Evolutionary conservation across 2,329 filamentous ascomycete species (phyloP), one percentile per base, ranked within the genome.

Genomic region (Lasiodiplodia gonubiensis): DNA sequence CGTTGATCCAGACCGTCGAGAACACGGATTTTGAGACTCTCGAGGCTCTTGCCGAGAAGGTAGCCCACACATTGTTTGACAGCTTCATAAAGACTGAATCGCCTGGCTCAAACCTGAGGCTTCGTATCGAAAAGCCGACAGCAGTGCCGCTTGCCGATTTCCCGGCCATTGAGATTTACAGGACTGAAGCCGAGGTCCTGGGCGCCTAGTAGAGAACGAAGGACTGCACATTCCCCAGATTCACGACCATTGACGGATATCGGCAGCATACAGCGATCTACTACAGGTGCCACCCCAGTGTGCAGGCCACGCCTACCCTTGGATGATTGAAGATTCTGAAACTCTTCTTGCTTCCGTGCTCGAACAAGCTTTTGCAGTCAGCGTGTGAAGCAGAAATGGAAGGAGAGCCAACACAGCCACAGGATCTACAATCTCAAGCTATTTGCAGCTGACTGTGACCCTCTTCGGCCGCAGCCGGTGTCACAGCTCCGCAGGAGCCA

Each of bases 81-180:
- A 77, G 82, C 27, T 77, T 79, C 70, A 78, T 81, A 52, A 68
- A 70, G 63, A 14, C 64, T 68, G 66, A 7, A 67, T 69, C 14
- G 74, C 77, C 46, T 71, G 80, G 80, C 16, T 85, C 85, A 78
- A 82, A 82, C 67, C 80, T 93, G 61, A 85, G 83, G 68, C 83
- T 93, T 46, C 81, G 82, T 27, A 80, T 93, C 63, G 88, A 89
- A 77, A 93, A 93, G 80, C 91, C 91, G 2, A 88, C 89, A 14
- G 91, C 91, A 0, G 89, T 93, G 23, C 86, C 88, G 0, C 86
- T 90, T 72, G 91, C 91, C 2, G 90, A 92, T 70, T 89, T 88
- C 12, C 90, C 91, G 0, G 83, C 85, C 4, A 88, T 93, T 6
- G 89, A 92, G 75, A 82, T 90, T 42, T 72, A 73, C 39, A 71